Percentiles rank a stretch among this genome's conserved stretches.
Evolutionary conservation across 2,329 filamentous ascomycete species (phyloP).

Genomic region (Beauveria scarabaeidicola): DNA sequence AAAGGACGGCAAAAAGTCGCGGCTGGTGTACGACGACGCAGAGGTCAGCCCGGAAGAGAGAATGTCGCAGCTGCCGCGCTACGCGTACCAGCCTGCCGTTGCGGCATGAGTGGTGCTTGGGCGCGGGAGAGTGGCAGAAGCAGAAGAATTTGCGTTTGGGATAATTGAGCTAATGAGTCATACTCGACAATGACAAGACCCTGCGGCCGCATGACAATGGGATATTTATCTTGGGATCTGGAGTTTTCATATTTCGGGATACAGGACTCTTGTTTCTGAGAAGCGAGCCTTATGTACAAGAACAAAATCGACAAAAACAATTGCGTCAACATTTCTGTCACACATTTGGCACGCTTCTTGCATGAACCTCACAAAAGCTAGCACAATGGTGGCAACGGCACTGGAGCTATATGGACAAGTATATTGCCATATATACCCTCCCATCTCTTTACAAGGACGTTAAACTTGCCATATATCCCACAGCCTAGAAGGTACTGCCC

Average conservation of each 20-base stretch:
- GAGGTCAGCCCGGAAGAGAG: slow-evolving; percentile 80
- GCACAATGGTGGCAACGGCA: background rate
- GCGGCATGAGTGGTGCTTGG: slow-evolving; percentile 12
- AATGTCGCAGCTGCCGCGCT: slow-evolving; percentile 71
- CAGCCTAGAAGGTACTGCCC: background rate
- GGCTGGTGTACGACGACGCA: slow-evolving; percentile 75
- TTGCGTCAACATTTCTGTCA: background rate
- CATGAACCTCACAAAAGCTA: background rate
- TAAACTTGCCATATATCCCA: background rate
- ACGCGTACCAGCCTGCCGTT: slow-evolving; percentile 45
- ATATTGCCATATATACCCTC: background rate
- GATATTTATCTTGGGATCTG: slow-evolving; percentile 1
- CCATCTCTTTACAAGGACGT: background rate
- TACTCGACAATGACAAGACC: background rate
- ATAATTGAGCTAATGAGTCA: background rate
- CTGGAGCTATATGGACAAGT: background rate
- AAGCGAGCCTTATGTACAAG: background rate
- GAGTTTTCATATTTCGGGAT: slow-evolving; percentile 7
- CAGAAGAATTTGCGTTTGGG: background rate
- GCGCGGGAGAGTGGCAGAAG: background rate
- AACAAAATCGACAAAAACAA: background rate
- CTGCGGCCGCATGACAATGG: background rate
- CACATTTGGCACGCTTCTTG: background rate
- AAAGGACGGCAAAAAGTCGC: slow-evolving; percentile 57
- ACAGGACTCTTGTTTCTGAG: background rate